phyloP scores from a whole-genome alignment of 139 green algal species.

The Zygnema circumcarinatum region DNA sequence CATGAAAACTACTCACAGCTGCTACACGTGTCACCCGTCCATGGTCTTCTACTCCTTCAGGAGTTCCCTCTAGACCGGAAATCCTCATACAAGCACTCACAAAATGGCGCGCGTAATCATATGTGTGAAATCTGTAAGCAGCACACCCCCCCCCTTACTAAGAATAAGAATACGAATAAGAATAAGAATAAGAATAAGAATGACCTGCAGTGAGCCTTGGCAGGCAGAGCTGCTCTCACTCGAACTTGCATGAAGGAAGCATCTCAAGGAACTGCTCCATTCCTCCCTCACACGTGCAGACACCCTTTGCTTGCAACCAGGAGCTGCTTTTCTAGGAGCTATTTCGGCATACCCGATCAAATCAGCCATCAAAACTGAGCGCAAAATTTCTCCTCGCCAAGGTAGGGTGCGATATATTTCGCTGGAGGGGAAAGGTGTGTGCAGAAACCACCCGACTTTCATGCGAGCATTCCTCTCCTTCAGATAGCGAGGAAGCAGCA shows the following conservation, averaged over 20 bases:
- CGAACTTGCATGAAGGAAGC: too few relatives aligned
- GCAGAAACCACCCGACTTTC: constrained; percentile 89
- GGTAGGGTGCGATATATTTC: constrained; percentile 97
- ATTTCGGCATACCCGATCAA: constrained; percentile 77
- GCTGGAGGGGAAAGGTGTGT: constrained; percentile 95
- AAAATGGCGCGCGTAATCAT: constrained; percentile 98
- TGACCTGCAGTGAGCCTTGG: too few relatives aligned
- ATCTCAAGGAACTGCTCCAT: too few relatives aligned
- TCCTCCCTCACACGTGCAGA: too few relatives aligned
- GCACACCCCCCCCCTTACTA: too few relatives aligned
- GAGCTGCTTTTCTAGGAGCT: too few relatives aligned
- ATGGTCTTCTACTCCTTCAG: constrained; percentile 91
- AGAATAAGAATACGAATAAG: too few relatives aligned
- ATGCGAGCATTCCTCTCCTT: constrained; percentile 75
- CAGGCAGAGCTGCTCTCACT: too few relatives aligned
- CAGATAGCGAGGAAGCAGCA: constrained; percentile 85
- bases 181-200: too few relatives aligned
- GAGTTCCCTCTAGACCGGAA: constrained; percentile 90
- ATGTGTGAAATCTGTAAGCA: constrained; percentile 96
- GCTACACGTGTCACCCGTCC: constrained; percentile 28
- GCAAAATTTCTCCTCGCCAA: constrained; percentile 87
- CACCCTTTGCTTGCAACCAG: too few relatives aligned
- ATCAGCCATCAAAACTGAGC: constrained; percentile 90
- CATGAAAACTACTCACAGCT: too few relatives aligned
- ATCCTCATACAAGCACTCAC: constrained; percentile 92